A percentile compares a stretch with the other conserved stretches of the same genome.
Conservation (phyloP, 2,329 filamentous ascomycete species). For the Pestalotiopsis sp. region DNA sequence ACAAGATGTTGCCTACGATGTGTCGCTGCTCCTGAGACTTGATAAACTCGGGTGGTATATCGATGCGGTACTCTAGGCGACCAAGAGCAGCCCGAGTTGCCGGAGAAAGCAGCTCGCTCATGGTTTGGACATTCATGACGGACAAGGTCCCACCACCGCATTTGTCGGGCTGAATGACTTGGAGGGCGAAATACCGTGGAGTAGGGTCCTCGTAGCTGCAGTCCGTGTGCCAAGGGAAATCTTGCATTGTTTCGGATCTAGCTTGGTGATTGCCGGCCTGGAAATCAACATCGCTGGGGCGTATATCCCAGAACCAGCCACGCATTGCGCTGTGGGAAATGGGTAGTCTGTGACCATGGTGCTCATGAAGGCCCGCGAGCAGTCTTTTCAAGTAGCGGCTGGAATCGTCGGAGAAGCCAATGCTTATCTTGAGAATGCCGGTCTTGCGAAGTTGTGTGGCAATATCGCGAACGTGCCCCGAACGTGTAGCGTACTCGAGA, state of each 20-base stretch:
- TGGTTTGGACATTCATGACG: slow-evolving; percentile 34
- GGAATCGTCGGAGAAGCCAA: slow-evolving; percentile 33
- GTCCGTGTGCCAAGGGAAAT: slow-evolving; percentile 48
- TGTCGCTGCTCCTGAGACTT: slow-evolving; percentile 22
- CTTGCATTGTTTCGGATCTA: slow-evolving; percentile 42
- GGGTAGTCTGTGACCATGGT: slow-evolving; percentile 38
- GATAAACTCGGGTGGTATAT: slow-evolving; percentile 37
- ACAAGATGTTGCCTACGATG: slow-evolving; percentile 6
- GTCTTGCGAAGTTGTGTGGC: too few species aligned
- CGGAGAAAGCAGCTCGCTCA: slow-evolving; percentile 28
- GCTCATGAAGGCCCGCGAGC: slow-evolving; percentile 33
- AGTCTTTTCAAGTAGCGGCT: slow-evolving; percentile 38
- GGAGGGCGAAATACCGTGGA: slow-evolving; percentile 42
- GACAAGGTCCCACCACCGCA: slow-evolving; percentile 44
- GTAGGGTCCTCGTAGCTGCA: slow-evolving; percentile 42
- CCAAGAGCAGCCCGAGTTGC: slow-evolving; percentile 24
- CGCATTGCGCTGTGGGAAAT: slow-evolving; percentile 41
- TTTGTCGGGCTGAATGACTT: slow-evolving; percentile 42
- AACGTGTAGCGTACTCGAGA: too few species aligned
- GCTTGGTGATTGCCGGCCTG: slow-evolving; percentile 36
- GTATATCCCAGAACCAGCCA: slow-evolving; percentile 49
- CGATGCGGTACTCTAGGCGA: slow-evolving; percentile 33
- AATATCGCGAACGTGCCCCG: too few species aligned
- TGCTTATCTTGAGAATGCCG: slow-evolving; percentile 39
- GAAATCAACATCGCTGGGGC: slow-evolving; percentile 30